Base-by-base conservation (phyloP, 78 protist genomes). In the Reticulomyxa filosa region DNA sequence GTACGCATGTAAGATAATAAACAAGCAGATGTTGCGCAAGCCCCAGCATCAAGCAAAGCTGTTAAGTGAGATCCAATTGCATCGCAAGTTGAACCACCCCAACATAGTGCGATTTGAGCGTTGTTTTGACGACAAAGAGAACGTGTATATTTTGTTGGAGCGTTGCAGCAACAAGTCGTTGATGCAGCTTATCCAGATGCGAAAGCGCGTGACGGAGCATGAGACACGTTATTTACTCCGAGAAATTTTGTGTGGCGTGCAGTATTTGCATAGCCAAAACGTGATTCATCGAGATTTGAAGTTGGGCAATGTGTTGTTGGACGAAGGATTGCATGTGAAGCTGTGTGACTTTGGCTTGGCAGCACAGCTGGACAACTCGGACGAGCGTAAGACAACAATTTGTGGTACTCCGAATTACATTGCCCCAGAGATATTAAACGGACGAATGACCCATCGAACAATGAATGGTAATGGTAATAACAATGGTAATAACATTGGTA, bases 391-490 rank as follows among this genome's bases (percentile, higher is more conserved):
- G 65, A 38, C 50, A 51, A 89, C 95, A 20, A 80, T 93, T 23
- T 93, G 98, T 78, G 98, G 98, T 13, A 93, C 98, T 34, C 98
- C 98, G 35, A 93, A 93, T 80, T 93, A 89, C 85, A 87, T 93
- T 32, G 96, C 98, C 17, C 98, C 98, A 17, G 98, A 93, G 73
- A 77, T 93, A 34, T 65, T 89, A 6, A 80, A 77, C 32, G 73
- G 76, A 39, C n/a, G n/a, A n/a, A n/a, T n/a, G n/a, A n/a, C n/a
- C n/a, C n/a, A n/a, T n/a, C n/a, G n/a, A n/a, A n/a, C n/a, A n/a
- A n/a, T n/a, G n/a, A n/a, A n/a, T n/a, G n/a, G n/a, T n/a, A n/a
- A n/a, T n/a, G n/a, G n/a, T n/a, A n/a, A n/a, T n/a, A n/a, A n/a
- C n/a, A n/a, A n/a, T n/a, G n/a, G n/a, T n/a, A n/a, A n/a, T n/a